Base-by-base conservation (phyloP, 1,284 basidiomycete species). In the Sparassis latifolia region DNA sequence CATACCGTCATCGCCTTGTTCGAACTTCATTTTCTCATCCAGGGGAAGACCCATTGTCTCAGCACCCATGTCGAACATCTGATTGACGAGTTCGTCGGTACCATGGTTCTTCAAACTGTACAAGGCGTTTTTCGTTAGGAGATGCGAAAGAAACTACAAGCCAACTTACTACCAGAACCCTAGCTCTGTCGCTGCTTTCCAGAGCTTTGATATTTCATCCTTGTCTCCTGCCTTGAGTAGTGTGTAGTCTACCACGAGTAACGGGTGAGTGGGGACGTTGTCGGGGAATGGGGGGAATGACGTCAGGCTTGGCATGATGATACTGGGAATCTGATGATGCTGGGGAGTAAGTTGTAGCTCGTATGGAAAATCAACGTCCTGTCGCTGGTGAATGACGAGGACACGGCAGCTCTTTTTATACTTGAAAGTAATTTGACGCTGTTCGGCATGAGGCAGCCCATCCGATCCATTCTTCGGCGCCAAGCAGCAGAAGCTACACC, bases 41-140 rank as follows among this genome's bases (percentile, higher is more conserved):
- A 64, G 38, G 0, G 69, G 64, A 0, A 71, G 56, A 0, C 47
- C 48, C 52, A 71, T 65, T 0, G 65, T 69, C 44, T 66, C 62
- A 10, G 56, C 52, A 5, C 69, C 69, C 59, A 69, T 59, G 4
- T 61, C 62, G 42, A 70, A 69, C 64, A 71, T 68, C 3, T 56
- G 55, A 10, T 65, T 58, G 3, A 65, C 64, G 33, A 61, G 60
- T 9, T 48, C 55, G 12, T 69, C 66, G n/a, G 61, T 61, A 3
- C 64, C 67, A 49, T 69, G 65, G 49, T 71, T 69, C 55, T 67
- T 66, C 38, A 67, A 47, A 45, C 66, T 67, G 33, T 2, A 20
- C 20, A 20, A 20, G 20, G 20, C 20, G 20, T 20, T 20, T 20
- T 20, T 20, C 20, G 20, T 20, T 20, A 20, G 20, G 20, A 20